Conservation (phyloP, 106 monocot genomes). For the Platanthera zijinensis region DNA sequence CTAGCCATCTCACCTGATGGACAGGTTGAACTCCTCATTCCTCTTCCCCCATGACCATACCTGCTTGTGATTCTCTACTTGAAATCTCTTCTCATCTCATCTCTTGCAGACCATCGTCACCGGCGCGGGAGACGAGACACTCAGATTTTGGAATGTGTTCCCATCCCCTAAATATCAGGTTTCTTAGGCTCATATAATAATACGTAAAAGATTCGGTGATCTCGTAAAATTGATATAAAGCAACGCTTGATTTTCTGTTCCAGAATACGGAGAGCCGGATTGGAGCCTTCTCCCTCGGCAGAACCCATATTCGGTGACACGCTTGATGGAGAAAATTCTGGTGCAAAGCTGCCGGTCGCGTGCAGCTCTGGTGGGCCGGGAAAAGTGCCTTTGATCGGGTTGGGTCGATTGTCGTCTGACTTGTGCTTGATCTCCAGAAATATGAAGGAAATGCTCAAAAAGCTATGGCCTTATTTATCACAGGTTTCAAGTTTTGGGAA, state of each 20-base stretch:
- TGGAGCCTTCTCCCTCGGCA: constrained; percentile 20
- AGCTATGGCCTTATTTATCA: neutral
- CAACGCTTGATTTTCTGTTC: neutral
- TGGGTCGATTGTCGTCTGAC: neutral
- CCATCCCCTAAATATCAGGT: constrained; percentile 88
- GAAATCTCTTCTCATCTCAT: neutral
- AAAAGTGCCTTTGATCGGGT: neutral
- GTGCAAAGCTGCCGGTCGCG: neutral
- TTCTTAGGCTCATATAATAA: neutral
- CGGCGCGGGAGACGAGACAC: constrained; percentile 93
- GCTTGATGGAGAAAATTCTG: neutral
- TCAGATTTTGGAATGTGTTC: constrained; percentile 94
- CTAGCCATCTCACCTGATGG: constrained; percentile 97
- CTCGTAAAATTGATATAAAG: neutral
- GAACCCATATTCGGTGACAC: constrained; percentile 23
- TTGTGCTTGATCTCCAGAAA: neutral
- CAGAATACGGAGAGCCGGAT: constrained; percentile 18
- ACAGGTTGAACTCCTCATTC: constrained; percentile 44
- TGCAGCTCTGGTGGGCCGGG: neutral
- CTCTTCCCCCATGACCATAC: neutral
- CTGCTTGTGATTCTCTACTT: neutral
- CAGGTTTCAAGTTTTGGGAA: constrained; percentile 2
- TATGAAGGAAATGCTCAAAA: neutral
- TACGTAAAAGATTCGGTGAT: neutral
- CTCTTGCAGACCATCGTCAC: constrained; percentile 86